Percentiles rank a stretch among this genome's conserved stretches.
phyloP scores from a whole-genome alignment of 768 basidiomycete genomes.

The Terana coerulea region DNA sequence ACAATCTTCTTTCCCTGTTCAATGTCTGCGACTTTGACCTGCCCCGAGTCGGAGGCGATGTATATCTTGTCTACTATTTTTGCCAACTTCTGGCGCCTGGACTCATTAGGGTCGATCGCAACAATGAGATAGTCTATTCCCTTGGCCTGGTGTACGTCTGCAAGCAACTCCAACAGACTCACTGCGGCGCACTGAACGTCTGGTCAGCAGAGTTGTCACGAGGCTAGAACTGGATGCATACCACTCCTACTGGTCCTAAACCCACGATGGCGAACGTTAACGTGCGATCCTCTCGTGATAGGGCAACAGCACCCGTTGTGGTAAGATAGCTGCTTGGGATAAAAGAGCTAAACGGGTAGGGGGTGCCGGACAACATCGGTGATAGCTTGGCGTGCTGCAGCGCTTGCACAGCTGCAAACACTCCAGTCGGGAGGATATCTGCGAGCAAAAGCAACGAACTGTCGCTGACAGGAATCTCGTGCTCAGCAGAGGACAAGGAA shows the following conservation, averaged over 20 bases:
- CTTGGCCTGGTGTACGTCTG: constrained; percentile 28
- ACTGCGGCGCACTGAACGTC: constrained; percentile 51
- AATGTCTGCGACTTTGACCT: constrained; percentile 48
- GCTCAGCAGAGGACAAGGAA: background rate
- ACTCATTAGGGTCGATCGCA: constrained; percentile 58
- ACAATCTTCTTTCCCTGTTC: constrained; percentile 49
- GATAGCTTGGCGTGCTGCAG: constrained; percentile 68
- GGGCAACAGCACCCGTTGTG: constrained; percentile 13
- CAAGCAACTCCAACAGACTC: constrained; percentile 58
- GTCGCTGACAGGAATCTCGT: constrained; percentile 34
- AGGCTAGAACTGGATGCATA: constrained; percentile 24
- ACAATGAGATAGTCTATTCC: constrained; percentile 49
- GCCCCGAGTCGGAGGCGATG: constrained; percentile 39
- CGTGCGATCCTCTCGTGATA: constrained; percentile 44
- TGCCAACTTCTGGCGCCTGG: constrained; percentile 55
- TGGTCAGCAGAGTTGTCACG: background rate
- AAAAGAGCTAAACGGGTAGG: constrained; percentile 46
- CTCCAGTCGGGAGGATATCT: constrained; percentile 78
- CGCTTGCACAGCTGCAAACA: constrained; percentile 71
- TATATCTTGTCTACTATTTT: constrained; percentile 52
- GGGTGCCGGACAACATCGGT: constrained; percentile 51
- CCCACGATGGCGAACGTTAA: constrained; percentile 68
- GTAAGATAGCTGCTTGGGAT: background rate
- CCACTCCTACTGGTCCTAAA: constrained; percentile 75
- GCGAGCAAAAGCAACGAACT: constrained; percentile 67